Base-by-base conservation (phyloP, 169 alveolate genomes). In the Plasmodium gonderi region DNA sequence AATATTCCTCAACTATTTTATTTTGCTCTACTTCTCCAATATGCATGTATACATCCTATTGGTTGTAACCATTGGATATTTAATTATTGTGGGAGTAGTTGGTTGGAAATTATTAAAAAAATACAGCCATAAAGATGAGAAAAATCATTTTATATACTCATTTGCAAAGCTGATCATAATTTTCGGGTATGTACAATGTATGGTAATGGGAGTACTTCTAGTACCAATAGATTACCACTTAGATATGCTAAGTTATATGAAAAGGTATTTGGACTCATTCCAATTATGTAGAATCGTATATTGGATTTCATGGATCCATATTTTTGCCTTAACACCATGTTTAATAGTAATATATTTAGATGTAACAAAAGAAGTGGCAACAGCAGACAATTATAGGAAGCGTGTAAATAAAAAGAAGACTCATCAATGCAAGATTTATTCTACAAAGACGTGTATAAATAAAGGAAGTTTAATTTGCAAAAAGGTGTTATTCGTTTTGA, bases 101-200 rank as follows among this genome's bases (percentile, higher is more conserved):
- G 92, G 89, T 7, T 42, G 65, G 14, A 33, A 75, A 17, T 2
- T 75, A 33, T 64, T 85, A 38, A 51, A 64, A 47, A 33, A 26
- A 49, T 85, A 76, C 26, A 23, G 92, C 31, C 89, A 75, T 14
- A 72, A 72, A 85, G 79, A 85, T 23, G 89, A 85, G 33, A 85
- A 44, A 20, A 75, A 54, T n/a, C 47, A 38, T 3, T 31, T 49
- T 23, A 4, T 72, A 20, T 51, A 74, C 7, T n/a, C 17, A 29
- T 20, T 44, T n/a, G 38, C 67, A 20, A 85, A 75, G 38, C 67
- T 74, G n/a, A 3, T 85, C 79, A 75, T 85, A 31, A 54, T 85
- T 26, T 42, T 85, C 31, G 92, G 92, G 65, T 85, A 47, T 65
- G 31, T 85, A 40, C 40, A 74, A 31, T 51, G 89, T 77, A 74